phyloP scores from a whole-genome alignment of 768 basidiomycete species.

The Fistulinella prunicolor region DNA sequence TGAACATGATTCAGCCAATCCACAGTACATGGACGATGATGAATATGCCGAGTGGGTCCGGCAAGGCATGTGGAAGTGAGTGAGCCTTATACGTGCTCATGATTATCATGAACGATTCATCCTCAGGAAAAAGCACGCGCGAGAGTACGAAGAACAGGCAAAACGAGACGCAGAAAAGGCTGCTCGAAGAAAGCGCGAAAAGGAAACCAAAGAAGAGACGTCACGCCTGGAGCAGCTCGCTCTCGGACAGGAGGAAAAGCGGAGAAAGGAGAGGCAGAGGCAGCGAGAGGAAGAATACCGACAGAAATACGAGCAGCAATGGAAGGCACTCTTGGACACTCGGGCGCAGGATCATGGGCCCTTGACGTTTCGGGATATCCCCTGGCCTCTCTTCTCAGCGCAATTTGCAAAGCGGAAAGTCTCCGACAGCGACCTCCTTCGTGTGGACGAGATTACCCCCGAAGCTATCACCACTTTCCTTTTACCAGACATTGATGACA shows the following conservation, averaged over 20 bases:
- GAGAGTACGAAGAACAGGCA: constrained; percentile 61
- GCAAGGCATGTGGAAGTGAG: constrained; percentile 79
- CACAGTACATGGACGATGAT: constrained; percentile 70
- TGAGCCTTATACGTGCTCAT: constrained; percentile 5
- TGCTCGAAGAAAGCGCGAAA: constrained; percentile 52
- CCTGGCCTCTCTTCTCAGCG: constrained; percentile 60
- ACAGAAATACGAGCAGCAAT: constrained; percentile 53
- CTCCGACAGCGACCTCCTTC: constrained; percentile 15
- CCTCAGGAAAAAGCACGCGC: constrained; percentile 66
- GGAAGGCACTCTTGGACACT: constrained; percentile 49
- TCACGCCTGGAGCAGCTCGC: constrained; percentile 46
- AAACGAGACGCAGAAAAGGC: constrained; percentile 52
- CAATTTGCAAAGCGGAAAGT: constrained; percentile 18
- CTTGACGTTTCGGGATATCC: constrained; percentile 59
- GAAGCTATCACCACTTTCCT: constrained; percentile 60
- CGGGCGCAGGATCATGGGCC: constrained; percentile 19
- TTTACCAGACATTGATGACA: constrained; percentile 30
- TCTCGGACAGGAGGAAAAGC: constrained; percentile 50
- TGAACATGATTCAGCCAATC: constrained; percentile 41
- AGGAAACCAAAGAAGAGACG: constrained; percentile 53
- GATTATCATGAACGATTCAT: constrained; percentile 1
- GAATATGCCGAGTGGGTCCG: constrained; percentile 88
- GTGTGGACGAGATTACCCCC: constrained; percentile 50
- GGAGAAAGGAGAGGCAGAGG: constrained; percentile 47
- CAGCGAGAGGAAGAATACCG: constrained; percentile 44